A percentile compares a stretch with the other conserved stretches of the same genome.
phyloP scores from a whole-genome alignment of 352 stramenopile genomes.

The Phytopythium delawarense region DNA sequence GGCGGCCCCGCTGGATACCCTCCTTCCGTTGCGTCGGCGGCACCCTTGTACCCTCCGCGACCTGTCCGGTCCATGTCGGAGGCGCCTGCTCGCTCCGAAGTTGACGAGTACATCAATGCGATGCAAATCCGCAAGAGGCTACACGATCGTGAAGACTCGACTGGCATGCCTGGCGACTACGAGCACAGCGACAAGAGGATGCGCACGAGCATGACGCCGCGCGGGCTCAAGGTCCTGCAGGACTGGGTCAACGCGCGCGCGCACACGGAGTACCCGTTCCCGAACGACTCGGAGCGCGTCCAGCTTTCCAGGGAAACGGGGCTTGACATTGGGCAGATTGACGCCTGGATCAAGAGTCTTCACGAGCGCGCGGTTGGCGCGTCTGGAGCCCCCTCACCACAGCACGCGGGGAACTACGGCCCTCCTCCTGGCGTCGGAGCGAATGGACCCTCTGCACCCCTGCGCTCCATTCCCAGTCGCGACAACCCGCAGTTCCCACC shows the following conservation, averaged over 20 bases:
- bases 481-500: constrained; percentile 3
- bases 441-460: neutral
- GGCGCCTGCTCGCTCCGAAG: constrained; percentile 32
- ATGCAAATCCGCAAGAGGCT: constrained; percentile 64
- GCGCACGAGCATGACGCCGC: constrained; percentile 47
- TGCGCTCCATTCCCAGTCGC: neutral
- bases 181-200: constrained; percentile 37
- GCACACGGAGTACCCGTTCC: constrained; percentile 62
- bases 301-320: constrained; percentile 73
- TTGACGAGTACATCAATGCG: constrained; percentile 66
- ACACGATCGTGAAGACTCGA: constrained; percentile 23
- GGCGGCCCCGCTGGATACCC: constrained; percentile 3
- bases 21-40: constrained; percentile 8
- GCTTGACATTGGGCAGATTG: constrained; percentile 74
- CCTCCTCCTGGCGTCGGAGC: neutral
- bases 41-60: constrained; percentile 36
- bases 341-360: constrained; percentile 83
- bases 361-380: constrained; percentile 46
- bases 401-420: neutral
- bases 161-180: constrained; percentile 8
- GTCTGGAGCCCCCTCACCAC: constrained; percentile 7
- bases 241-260: constrained; percentile 67
- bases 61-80: constrained; percentile 66
- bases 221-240: constrained; percentile 70
- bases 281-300: constrained; percentile 61